These are phyloP conservation scores for Dioszegia crocea DNA, from an alignment of 768 basidiomycete genomes.

Conservation along the genomic window DNA sequence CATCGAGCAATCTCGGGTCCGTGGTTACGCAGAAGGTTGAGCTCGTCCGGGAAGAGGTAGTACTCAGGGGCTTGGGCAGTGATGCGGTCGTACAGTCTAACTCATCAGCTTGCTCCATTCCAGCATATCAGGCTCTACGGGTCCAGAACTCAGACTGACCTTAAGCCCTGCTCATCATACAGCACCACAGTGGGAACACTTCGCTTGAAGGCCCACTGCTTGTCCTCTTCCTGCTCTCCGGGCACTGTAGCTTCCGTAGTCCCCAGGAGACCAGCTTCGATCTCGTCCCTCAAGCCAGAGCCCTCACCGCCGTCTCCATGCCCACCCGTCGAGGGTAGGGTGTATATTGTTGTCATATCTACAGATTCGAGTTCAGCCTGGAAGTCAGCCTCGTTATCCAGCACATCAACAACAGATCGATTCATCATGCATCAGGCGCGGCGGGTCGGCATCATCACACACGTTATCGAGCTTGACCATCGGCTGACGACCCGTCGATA, in stretches of 20 bases:
- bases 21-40: constrained; percentile 70
- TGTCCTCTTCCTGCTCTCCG: constrained; percentile 26
- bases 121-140: no score
- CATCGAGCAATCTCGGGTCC: constrained; percentile 68
- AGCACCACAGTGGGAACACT: constrained; percentile 74
- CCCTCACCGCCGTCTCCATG: neutral
- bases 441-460: neutral
- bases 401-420: neutral
- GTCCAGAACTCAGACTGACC: constrained; percentile 36
- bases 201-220: constrained; percentile 53
- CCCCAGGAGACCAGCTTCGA: constrained; percentile 32
- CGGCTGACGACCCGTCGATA: no score
- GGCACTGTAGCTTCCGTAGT: constrained; percentile 22
- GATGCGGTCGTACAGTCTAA: constrained; percentile 47
- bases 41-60: constrained; percentile 84
- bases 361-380: no score
- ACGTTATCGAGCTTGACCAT: neutral
- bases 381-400: no score
- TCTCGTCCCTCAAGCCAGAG: constrained; percentile 27
- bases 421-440: no score
- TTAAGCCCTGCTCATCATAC: constrained; percentile 80
- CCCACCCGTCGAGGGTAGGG: constrained; percentile 8
- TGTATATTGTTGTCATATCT: constrained; percentile 4
- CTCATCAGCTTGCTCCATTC: no score
- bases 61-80: constrained; percentile 55